Percentiles rank a stretch among this genome's conserved stretches.
phyloP scores from a whole-genome alignment of 805 yeast genomes.

The Hanseniaspora thailandica region DNA sequence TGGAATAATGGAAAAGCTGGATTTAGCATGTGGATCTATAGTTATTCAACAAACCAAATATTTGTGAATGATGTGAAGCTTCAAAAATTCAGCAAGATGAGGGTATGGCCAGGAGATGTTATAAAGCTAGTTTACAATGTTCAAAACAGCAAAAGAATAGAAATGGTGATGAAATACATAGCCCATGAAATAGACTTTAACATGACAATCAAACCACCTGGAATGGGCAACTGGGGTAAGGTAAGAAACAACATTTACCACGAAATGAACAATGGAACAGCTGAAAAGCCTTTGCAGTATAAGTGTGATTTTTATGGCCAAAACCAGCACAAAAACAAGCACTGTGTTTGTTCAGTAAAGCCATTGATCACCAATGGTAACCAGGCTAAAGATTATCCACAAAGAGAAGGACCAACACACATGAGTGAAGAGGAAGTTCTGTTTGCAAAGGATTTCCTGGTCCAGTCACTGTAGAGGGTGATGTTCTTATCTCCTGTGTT shows the following conservation, averaged over 20 bases:
- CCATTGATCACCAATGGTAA: background rate
- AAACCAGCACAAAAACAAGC: background rate
- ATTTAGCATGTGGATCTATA: conserved; percentile 67
- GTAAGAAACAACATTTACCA: background rate
- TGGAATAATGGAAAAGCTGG: conserved; percentile 42
- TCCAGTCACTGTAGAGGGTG: background rate
- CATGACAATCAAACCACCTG: background rate
- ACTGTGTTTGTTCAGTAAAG: background rate
- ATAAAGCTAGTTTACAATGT: conserved; percentile 57
- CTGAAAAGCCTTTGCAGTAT: background rate
- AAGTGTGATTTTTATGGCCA: background rate
- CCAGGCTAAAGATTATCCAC: background rate
- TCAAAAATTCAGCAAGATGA: conserved; percentile 51
- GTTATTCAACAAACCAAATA: conserved; percentile 71
- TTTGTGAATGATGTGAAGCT: conserved; percentile 48
- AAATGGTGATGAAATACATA: background rate
- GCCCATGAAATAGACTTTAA: background rate
- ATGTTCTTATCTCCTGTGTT: background rate
- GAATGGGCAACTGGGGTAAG: background rate
- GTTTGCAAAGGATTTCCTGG: background rate
- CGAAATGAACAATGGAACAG: background rate
- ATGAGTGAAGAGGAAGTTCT: conserved; percentile 6
- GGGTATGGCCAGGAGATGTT: conserved; percentile 53
- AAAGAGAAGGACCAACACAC: background rate
- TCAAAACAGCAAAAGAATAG: background rate